Conservation (phyloP, 305 asterid genomes). For the Ajuga reptans region DNA sequence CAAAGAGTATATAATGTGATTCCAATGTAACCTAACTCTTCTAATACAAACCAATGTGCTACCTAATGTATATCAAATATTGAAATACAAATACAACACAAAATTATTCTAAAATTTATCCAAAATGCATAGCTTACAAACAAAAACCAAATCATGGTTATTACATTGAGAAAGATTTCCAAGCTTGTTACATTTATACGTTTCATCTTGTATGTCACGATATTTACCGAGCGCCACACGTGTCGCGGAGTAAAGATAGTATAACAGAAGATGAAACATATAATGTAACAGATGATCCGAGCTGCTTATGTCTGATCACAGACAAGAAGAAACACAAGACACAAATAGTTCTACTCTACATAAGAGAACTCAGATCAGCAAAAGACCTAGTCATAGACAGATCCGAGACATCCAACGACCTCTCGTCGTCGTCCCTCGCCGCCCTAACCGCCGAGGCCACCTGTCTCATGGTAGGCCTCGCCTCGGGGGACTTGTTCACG, state of each 20-base stretch:
- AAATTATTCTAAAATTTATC: background rate
- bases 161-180: no score
- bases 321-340: no score
- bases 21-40: no score
- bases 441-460: constrained; percentile 41
- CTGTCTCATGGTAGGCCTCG: constrained; percentile 50
- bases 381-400: constrained; percentile 31
- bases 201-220: no score
- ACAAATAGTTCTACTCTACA: background rate
- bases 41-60: no score
- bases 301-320: no score
- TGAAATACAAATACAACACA: background rate
- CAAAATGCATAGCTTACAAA: background rate
- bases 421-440: constrained; percentile 60
- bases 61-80: background rate
- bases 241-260: no score
- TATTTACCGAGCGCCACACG: no score
- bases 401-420: constrained; percentile 50
- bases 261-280: no score
- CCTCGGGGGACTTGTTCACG: constrained; percentile 31
- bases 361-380: background rate
- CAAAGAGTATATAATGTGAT: no score
- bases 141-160: background rate
- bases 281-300: no score
- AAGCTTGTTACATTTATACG: no score